Percentiles rank a stretch among this genome's conserved stretches.
These are phyloP conservation scores for Linderniella brevidens DNA, from an alignment of 257 asterid genomes.

Conservation along the genomic window DNA sequence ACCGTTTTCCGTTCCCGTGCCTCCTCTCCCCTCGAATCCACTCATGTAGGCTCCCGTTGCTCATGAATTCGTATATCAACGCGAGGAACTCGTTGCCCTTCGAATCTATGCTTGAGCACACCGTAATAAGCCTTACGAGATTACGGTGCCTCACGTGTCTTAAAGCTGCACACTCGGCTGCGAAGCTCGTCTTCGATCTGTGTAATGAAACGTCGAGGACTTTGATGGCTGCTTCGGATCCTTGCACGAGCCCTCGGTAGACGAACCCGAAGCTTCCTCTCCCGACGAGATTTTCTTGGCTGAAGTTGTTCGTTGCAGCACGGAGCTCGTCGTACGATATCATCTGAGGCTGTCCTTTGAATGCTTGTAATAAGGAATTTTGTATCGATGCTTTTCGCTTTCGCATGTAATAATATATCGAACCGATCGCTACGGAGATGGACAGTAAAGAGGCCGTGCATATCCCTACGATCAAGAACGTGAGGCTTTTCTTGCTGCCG, in stretches of 20 bases:
- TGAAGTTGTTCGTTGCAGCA: constrained; percentile 31
- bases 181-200: constrained; percentile 21
- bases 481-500: constrained; percentile 1
- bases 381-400: constrained; percentile 4
- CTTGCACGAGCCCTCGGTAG: constrained; percentile 29
- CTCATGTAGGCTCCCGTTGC: constrained; percentile 50
- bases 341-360: constrained; percentile 17
- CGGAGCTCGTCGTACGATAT: constrained; percentile 35
- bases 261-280: constrained; percentile 39
- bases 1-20: constrained; percentile 9
- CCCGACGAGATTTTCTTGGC: constrained; percentile 29
- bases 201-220: constrained; percentile 17
- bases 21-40: constrained; percentile 35
- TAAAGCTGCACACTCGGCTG: constrained; percentile 37
- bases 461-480: constrained; percentile 8
- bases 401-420: constrained; percentile 13
- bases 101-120: constrained; percentile 32
- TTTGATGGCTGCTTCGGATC: constrained; percentile 29
- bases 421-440: constrained; percentile 10
- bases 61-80: constrained; percentile 35
- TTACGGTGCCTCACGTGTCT: constrained; percentile 36
- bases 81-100: constrained; percentile 32
- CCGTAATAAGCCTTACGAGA: constrained; percentile 34
- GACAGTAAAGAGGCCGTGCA: constrained; percentile 8
- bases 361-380: constrained; percentile 7